Base-by-base conservation (phyloP, 208 protist genomes). In the Trypanosoma lewisi region DNA sequence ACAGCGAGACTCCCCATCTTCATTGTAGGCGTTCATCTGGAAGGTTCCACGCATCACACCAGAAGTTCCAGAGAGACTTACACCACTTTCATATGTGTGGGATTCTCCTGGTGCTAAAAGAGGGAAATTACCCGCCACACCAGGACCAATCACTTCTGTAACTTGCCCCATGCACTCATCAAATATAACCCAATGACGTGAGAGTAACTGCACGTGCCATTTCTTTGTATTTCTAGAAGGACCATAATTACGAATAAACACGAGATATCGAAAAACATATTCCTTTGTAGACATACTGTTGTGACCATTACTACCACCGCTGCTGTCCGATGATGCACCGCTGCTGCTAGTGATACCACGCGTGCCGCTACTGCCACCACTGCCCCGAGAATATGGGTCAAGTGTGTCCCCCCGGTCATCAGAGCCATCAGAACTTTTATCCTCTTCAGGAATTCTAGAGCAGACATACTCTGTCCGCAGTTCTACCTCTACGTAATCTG, bases 21-120 rank as follows among this genome's bases (percentile, higher is more conserved):
- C 82, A 61, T 91, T 85, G 62, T 88, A 89, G 16, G 74, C 70
- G 44, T 89, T 88, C 25, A 96, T 54, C 63, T 96, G 91, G 50
- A 96, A 82, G 0, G 88, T 92, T 6, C 91, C 91, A 42, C 85
- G 83, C 31, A 96, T 60, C 2, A 96, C 53, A 19, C 85, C 91
- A 21, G 79, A 73, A 2, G 60, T 19, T n/a, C 80, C 77, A 14
- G 49, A 59, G 1, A 93, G 60, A 25, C 68, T 83, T 9, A 82
- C 78, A 17, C 91, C 88, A 48, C 74, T 79, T 62, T 89, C 78
- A 63, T 86, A 93, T 31, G 70, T 77, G 75, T 96, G 86, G 7
- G 82, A 85, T 21, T 89, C 83, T 9, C 87, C 86, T 0, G 91
- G 87, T 23, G 66, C 73, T 11, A 96, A 69, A 42, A 86, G 45